A percentile compares a stretch with the other conserved stretches of the same genome.
These are phyloP conservation scores for Zygosaccharomyces rouxii DNA, from an alignment of 805 yeast species.

Conservation along the genomic window DNA sequence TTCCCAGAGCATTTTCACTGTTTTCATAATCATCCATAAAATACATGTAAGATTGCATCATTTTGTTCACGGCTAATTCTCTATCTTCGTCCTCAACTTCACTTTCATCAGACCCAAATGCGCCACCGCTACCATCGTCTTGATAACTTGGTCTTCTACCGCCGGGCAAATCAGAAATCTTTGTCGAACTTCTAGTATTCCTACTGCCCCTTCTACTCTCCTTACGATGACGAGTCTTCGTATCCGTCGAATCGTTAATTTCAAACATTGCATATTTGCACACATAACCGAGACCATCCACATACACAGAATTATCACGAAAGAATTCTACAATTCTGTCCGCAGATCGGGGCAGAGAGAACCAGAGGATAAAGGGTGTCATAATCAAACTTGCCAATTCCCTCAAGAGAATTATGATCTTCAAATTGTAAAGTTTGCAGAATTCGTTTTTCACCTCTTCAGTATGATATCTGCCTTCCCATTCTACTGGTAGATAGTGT, in stretches of 20 bases:
- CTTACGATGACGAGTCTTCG: conserved; percentile 5
- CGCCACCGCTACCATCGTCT: conserved; percentile 8
- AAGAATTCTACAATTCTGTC: conserved; percentile 84
- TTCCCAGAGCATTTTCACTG: conserved; percentile 36
- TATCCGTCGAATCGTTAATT: conserved; percentile 33
- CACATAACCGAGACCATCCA: conserved; percentile 92
- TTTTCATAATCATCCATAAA: conserved; percentile 80
- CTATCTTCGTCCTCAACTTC: conserved; percentile 16
- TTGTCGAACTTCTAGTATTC: conserved; percentile 10
- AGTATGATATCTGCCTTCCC: conserved; percentile 85
- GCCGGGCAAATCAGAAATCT: conserved; percentile 11
- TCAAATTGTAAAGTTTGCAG: conserved; percentile 69
- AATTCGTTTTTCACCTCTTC: conserved; percentile 81
- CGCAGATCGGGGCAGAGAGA: conserved; percentile 66
- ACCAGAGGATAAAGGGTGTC: conserved; percentile 89
- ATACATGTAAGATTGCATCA: conserved; percentile 86
- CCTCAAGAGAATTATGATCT: conserved; percentile 61
- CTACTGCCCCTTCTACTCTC: conserved; percentile 26
- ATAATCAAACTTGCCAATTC: conserved; percentile 78
- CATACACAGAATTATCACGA: conserved; percentile 82
- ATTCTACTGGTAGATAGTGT: conserved; percentile 80
- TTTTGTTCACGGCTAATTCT: conserved; percentile 58
- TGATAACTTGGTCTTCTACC: conserved; percentile 4
- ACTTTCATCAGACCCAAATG: conserved; percentile 13
- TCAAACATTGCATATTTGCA: conserved; percentile 93